Evolutionary conservation across 2,329 filamentous ascomycete genomes (phyloP), one percentile per base, ranked within the genome.

Genomic region (Aspergillus novoparasiticus): DNA sequence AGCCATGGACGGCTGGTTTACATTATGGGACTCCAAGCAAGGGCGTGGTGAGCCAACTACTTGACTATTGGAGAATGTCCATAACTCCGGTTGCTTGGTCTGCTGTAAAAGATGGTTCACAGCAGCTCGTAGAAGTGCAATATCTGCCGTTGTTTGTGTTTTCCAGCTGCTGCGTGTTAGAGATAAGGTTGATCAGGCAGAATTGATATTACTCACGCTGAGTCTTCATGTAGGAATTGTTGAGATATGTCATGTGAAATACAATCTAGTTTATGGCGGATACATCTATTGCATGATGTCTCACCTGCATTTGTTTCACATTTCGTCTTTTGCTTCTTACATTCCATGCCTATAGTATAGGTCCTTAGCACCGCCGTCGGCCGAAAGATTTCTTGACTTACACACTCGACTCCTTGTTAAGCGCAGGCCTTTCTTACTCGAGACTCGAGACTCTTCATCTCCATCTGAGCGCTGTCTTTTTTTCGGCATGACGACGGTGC

Each of bases 271-370:
- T 59, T 57, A 12, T 58, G 39, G 3, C 32, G 54, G 14, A 59
- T 14, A 34, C 54, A 61, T 60, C 46, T 59, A 8, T 36, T 59
- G 32, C 60, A 61, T 45, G 59, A 45, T 45, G 57, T 55, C 8
- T 61, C 36, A 16, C 39, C 62, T 46, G 60, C 79, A 76, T 46
- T 58, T 4, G 59, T 56, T 19, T 51, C 51, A 50, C 60, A 63
- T 58, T 61, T 58, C 28, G 51, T 63, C 50, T 63, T 65, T 43
- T 63, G 63, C 11, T 51, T 60, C 48, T 63, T 63, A 34, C 63
- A 65, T 39, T 65, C 60, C 4, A 61, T 53, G 41, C 63, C 60
- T 63, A 16, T n/a, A 23, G 16, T n/a, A 41, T 23, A 23, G 16
- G 9, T 41, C 5, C 28, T 62, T 36, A 58, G 55, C 50, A 28